These are phyloP conservation scores for Trichomonascaceae sp. DNA, from an alignment of 1,139 yeast genomes.

Conservation along the genomic window DNA sequence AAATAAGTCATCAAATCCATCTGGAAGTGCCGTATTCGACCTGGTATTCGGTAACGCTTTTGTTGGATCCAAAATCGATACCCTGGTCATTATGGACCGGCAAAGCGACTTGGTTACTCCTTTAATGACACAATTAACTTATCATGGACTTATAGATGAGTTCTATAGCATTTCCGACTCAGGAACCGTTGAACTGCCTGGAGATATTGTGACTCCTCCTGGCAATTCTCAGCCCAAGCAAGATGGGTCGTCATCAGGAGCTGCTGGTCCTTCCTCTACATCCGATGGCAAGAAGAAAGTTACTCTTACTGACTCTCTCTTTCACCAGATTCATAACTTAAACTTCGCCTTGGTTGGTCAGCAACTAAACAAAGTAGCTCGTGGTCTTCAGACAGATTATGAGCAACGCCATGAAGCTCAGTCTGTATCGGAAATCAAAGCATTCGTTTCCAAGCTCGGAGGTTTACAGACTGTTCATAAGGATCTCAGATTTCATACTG, in stretches of 20 bases:
- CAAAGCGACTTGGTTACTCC: conserved; percentile 68
- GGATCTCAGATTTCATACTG: conserved; percentile 67
- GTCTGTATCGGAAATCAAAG: conserved; percentile 60
- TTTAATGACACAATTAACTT: conserved; percentile 68
- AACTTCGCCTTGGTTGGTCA: conserved; percentile 82
- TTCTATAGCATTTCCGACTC: conserved; percentile 47
- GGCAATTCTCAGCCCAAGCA: conserved; percentile 1
- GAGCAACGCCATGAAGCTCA: conserved; percentile 55
- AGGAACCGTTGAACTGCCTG: conserved; percentile 40
- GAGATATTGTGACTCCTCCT: conserved; percentile 24
- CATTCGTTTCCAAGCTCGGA: conserved; percentile 66
- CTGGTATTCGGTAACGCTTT: conserved; percentile 29
- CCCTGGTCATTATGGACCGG: conserved; percentile 69
- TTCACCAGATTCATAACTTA: conserved; percentile 50
- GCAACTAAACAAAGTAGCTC: conserved; percentile 64
- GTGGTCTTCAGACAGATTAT: conserved; percentile 61
- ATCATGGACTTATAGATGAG: conserved; percentile 78
- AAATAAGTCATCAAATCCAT: conserved; percentile 4
- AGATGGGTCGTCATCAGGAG: conserved; percentile 1
- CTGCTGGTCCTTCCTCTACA: not conserved
- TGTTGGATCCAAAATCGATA: conserved; percentile 33
- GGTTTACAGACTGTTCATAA: conserved; percentile 63
- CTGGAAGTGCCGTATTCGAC: conserved; percentile 17
- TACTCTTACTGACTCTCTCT: conserved; percentile 39
- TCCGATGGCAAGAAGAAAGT: conserved; percentile 22